Evolutionary conservation across 495 filamentous ascomycete species (phyloP), one percentile per base, ranked within the genome.

Genomic region (Filosporella fistucella): DNA sequence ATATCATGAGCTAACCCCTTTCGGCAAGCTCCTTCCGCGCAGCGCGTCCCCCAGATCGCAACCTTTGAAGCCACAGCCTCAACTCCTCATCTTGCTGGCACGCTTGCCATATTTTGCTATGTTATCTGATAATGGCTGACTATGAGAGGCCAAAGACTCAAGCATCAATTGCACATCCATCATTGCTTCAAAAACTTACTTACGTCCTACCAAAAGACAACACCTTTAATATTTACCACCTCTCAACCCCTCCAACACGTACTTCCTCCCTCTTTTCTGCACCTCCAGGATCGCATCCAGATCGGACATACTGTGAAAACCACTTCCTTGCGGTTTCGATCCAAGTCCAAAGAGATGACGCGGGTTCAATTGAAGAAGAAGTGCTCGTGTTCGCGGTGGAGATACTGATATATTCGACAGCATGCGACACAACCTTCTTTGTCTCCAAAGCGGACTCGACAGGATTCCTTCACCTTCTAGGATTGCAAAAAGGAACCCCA

Each of bases 361-460:
- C 22, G 22, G n/a, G 23, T 5, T 14, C 28, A 10, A 46, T 54
- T 54, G 67, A 71, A 30, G 49, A 46, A 13, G 55, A 65, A 11
- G 62, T 85, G 24, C 69, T 82, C 32, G 65, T 86, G n/a, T 82
- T 84, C 55, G 86, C 82, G 9, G 77, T 84, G 9, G 74, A 82
- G 49, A 62, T 86, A 17, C 68, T 84, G 46, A 76, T 94, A 40
- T 82, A 83, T 54, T 82, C 86, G 17, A 94, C 87, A 25, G 78
- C 78, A 51, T 77, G 80, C 65, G 76, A 86, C 25, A 94, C 85
- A 4, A 95, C 84, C 28, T 76, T 97, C 26, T 99, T 97, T 66
- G 83, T 99, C 29, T 90, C 89, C 46, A 99, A 99, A 67, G 93
- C 93, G 39, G 93, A 99, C 65, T 96, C 91, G 13, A 96, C 91